Evolutionary conservation across 371 early-diverging fungal genomes (phyloP).

Genomic region (Blakeslea trispora): DNA sequence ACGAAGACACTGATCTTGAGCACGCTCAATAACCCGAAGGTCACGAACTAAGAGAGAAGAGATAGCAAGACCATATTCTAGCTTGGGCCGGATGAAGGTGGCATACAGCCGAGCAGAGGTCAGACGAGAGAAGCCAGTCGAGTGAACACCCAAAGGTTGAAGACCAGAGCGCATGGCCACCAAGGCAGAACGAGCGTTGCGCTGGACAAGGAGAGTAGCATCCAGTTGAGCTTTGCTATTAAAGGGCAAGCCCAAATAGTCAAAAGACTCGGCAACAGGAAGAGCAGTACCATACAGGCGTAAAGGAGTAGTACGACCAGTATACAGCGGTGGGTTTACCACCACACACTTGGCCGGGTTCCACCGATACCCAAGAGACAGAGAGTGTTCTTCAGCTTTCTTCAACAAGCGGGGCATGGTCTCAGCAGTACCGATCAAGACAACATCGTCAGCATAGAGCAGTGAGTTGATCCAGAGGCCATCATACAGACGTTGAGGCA

Average conservation of each 20-base stretch:
- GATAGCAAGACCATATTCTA: neutral
- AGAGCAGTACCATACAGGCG: constrained; percentile 8
- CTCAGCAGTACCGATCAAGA: constrained; percentile 4
- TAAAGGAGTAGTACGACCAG: neutral
- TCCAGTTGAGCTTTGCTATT: neutral
- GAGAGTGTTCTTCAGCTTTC: constrained; percentile 10
- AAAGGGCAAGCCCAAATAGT: constrained; percentile 16
- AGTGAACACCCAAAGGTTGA: constrained; percentile 5
- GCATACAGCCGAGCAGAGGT: constrained; percentile 1
- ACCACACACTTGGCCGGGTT: constrained; percentile 19
- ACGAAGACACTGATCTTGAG: constrained; percentile 13
- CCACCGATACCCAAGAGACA: constrained; percentile 15
- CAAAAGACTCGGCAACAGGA: constrained; percentile 3
- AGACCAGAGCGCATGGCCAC: constrained; percentile 1
- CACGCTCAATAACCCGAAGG: neutral
- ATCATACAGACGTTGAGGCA: neutral
- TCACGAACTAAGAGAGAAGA: neutral
- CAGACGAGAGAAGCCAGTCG: constrained; percentile 6
- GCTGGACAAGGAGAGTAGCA: neutral
- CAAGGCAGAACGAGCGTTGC: neutral
- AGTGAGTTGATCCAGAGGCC: constrained; percentile 7
- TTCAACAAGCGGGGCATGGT: constrained; percentile 3
- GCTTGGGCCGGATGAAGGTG: neutral
- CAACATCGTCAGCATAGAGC: constrained; percentile 23
- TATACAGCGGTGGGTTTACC: neutral